Evolutionary conservation across 139 green algal genomes (phyloP), one percentile per base, ranked within the genome.

Genomic region (Eudorina sp.): DNA sequence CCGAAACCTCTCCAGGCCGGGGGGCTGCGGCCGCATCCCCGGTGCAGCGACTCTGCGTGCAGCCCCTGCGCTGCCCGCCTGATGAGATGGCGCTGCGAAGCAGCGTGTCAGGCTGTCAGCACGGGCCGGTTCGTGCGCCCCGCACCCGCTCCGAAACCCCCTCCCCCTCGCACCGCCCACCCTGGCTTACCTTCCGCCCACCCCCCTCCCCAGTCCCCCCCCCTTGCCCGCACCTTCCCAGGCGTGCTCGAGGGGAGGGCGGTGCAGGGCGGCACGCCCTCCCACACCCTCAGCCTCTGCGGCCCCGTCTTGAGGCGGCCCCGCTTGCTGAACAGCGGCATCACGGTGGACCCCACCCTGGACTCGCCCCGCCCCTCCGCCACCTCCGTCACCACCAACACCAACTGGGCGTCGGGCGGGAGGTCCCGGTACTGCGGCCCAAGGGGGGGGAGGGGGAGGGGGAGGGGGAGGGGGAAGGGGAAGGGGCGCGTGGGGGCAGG

Each of bases 241-340:
- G 96, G 94, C 23, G 96, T 98, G 73, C 75, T 55, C 23, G 84
- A 92, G 41, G 93, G 93, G 64, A 84, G 90, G 2, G n/a, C 45
- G 2, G 82, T 53, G 89, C 97, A 95, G 1, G 96, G 94, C 23
- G 82, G 48, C 21, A 66, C 38, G 3, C 91, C 91, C 27, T 76
- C 73, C 94, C 94, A 97, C 68, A 98, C 66, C 64, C 83, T 89
- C 53, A 99, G 92, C 41, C 90, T 88, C 43, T 97, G 94, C 16
- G 43, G 60, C 4, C 95, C 97, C 70, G 94, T 96, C 85, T 98
- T 98, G 29, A 99, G 83, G 23, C 96, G 90, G 8, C 95, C 95
- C 55, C 96, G 95, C 91, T 97, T 97, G 93, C 93, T 97, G 92
- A 99, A 99, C 48, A 99, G 90, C 23, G 87, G 92, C 91, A 98